These are phyloP conservation scores for Aspergillus sclerotiicarbonarius DNA, from an alignment of 495 filamentous ascomycete genomes.

Conservation along the genomic window DNA sequence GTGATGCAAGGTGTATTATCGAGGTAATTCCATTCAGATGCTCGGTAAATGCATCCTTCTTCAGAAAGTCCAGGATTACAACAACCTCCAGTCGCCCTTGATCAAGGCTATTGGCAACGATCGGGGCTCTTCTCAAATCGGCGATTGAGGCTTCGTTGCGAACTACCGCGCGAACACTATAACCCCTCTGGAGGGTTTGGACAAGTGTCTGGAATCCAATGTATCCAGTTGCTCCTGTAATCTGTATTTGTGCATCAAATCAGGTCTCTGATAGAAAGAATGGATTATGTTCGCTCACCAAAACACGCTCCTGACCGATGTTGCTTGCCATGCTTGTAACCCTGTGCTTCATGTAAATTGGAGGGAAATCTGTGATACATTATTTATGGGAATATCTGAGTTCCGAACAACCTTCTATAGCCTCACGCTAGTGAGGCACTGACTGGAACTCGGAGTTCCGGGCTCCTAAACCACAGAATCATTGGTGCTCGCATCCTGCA, in stretches of 20 bases:
- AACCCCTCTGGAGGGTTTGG: slow-evolving; percentile 23
- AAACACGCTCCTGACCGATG: too few species aligned
- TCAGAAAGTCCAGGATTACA: slow-evolving; percentile 23
- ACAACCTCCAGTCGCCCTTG: background rate
- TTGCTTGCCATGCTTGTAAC: too few species aligned
- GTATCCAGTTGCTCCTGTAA: slow-evolving; percentile 28
- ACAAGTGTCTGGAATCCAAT: slow-evolving; percentile 32
- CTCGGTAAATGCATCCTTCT: slow-evolving; percentile 23
- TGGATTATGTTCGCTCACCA: too few species aligned
- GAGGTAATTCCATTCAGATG: slow-evolving; percentile 22
- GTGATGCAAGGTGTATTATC: slow-evolving; percentile 36
- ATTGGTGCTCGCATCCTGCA: too few species aligned
- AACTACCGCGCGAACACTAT: slow-evolving; percentile 26
- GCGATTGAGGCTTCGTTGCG: slow-evolving; percentile 17
- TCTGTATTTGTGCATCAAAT: slow-evolving; percentile 1
- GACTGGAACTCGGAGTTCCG: too few species aligned
- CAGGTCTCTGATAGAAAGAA: too few species aligned
- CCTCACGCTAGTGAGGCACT: too few species aligned
- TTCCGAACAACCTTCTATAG: too few species aligned
- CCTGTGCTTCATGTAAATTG: too few species aligned
- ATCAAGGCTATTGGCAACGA: background rate
- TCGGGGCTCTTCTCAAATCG: slow-evolving; percentile 21
- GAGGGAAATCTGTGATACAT: too few species aligned
- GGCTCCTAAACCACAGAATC: too few species aligned
- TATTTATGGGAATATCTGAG: too few species aligned